These are phyloP conservation scores for Dothidotthia symphoricarpi DNA, from an alignment of 2,329 filamentous ascomycete genomes.

Conservation along the genomic window DNA sequence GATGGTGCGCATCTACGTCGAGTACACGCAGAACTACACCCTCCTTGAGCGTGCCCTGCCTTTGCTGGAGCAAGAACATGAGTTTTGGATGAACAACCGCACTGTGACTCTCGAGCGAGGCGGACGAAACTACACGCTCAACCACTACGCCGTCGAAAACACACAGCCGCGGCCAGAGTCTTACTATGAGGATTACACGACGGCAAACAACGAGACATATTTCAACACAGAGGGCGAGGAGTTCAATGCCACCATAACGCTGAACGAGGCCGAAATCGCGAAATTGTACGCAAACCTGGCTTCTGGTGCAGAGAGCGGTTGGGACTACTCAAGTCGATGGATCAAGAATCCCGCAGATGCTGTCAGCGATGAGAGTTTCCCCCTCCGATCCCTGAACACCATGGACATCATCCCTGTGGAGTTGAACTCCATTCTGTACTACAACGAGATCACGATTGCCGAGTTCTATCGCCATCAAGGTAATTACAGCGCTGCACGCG, in stretches of 20 bases:
- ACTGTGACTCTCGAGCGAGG: slow-evolving; percentile 53
- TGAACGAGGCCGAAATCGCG: slow-evolving; percentile 55
- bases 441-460: slow-evolving; percentile 61
- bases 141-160: slow-evolving; percentile 62
- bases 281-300: slow-evolving; percentile 62
- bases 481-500: slow-evolving; percentile 50
- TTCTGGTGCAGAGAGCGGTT: slow-evolving; percentile 64
- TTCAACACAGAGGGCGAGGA: slow-evolving; percentile 58
- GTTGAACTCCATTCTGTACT: slow-evolving; percentile 67
- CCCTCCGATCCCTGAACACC: slow-evolving; percentile 62
- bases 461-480: slow-evolving; percentile 54
- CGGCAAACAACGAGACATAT: slow-evolving; percentile 65
- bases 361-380: slow-evolving; percentile 61
- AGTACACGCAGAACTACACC: slow-evolving; percentile 63
- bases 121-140: slow-evolving; percentile 55
- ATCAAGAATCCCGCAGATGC: slow-evolving; percentile 59
- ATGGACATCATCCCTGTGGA: slow-evolving; percentile 61
- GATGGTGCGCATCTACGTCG: slow-evolving; percentile 65
- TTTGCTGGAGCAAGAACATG: slow-evolving; percentile 62
- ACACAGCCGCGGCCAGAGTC: slow-evolving; percentile 67
- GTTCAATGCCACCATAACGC: slow-evolving; percentile 53
- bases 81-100: slow-evolving; percentile 63
- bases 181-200: slow-evolving; percentile 64
- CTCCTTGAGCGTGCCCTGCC: slow-evolving; percentile 62
- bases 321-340: slow-evolving; percentile 64